Evolutionary conservation across 2,329 filamentous ascomycete genomes (phyloP).

Genomic region (Lanzia echinophila): DNA sequence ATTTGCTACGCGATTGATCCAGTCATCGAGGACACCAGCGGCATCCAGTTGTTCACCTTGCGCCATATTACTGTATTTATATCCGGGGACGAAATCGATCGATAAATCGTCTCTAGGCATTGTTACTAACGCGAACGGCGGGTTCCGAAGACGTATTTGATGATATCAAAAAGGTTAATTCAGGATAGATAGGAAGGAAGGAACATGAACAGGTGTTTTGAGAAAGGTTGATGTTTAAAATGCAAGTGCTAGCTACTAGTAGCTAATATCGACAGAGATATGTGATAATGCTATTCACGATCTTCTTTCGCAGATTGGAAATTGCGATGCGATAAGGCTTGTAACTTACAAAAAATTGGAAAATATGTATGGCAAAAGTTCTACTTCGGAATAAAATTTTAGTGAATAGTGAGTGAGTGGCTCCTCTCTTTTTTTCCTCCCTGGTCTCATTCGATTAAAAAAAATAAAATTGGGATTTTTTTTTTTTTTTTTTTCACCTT

Average conservation of each 20-base stretch:
- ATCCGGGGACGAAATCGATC: slow-evolving; percentile 55
- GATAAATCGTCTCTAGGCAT: slow-evolving; percentile 69
- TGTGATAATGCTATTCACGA: not conserved
- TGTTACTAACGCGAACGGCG: slow-evolving; percentile 45
- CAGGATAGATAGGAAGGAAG: slow-evolving; percentile 3
- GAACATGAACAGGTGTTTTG: not conserved
- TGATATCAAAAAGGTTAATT: not conserved
- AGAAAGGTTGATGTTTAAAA: not conserved
- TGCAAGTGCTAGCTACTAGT: too few species aligned
- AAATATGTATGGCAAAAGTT: too few species aligned
- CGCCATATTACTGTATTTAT: slow-evolving; percentile 50
- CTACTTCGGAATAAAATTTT: too few species aligned
- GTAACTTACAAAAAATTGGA: too few species aligned
- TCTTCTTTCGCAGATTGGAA: not conserved
- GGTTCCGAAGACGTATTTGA: slow-evolving; percentile 2
- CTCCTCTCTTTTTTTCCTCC: not conserved
- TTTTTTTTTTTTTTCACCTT: too few species aligned
- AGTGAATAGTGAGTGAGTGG: not conserved
- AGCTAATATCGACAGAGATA: too few species aligned
- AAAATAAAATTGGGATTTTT: not conserved
- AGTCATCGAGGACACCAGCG: slow-evolving; percentile 70
- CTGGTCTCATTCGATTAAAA: not conserved
- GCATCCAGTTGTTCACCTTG: slow-evolving; percentile 54
- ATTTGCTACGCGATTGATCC: slow-evolving; percentile 68
- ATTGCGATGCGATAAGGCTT: not conserved